Percentiles rank a stretch among this genome's conserved stretches.
Evolutionary conservation across 139 green algal species (phyloP).

Genomic region (Coccomyxa sp.): DNA sequence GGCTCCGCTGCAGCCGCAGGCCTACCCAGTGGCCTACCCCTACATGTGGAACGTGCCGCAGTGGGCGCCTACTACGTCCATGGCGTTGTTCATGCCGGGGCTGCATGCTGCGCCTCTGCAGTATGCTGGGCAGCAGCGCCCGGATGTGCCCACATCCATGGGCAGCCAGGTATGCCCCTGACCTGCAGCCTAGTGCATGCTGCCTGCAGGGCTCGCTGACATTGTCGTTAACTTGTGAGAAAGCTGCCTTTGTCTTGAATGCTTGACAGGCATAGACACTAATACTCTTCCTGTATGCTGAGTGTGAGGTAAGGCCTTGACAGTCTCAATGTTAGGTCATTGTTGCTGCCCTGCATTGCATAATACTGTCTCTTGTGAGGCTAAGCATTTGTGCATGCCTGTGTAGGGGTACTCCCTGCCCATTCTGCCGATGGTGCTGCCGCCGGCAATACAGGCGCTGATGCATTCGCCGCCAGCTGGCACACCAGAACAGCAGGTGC

Average conservation of each 20-base stretch:
- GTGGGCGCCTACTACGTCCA: constrained; percentile 47
- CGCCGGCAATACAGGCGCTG: constrained; percentile 15
- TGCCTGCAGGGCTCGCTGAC: too few relatives aligned
- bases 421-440: constrained; percentile 25
- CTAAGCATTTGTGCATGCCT: too few relatives aligned
- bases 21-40: background rate
- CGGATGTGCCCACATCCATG: constrained; percentile 6
- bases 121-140: constrained; percentile 56
- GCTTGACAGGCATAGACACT: background rate
- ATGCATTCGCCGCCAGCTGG: background rate
- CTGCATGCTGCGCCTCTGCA: constrained; percentile 33
- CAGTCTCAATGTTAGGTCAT: background rate
- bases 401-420: constrained; percentile 17
- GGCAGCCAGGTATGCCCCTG: constrained; percentile 6
- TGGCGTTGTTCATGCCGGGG: constrained; percentile 46
- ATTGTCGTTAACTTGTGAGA: too few relatives aligned
- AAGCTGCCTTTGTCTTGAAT: too few relatives aligned
- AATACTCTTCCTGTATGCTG: background rate
- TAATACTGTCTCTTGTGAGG: too few relatives aligned
- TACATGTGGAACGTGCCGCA: constrained; percentile 37
- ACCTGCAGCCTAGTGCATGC: too few relatives aligned
- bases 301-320: background rate
- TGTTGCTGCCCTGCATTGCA: background rate
- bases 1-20: background rate
- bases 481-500: constrained; percentile 14